These are phyloP conservation scores for Rhodamnia rubescens DNA, from an alignment of 345 rosid genomes.

Conservation along the genomic window DNA sequence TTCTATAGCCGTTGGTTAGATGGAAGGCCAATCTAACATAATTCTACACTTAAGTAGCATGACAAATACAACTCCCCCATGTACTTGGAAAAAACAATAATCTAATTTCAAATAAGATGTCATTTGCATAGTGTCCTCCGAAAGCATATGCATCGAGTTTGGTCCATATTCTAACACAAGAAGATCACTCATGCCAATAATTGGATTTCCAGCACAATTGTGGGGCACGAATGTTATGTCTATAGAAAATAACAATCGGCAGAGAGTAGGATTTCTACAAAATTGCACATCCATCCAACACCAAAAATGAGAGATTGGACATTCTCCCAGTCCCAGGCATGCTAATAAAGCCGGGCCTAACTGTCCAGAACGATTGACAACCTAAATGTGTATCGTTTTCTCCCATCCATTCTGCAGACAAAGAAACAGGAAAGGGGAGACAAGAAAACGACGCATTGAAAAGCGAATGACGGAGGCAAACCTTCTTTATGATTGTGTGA, in stretches of 20 bases:
- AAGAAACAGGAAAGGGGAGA: conserved; percentile 2
- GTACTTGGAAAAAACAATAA: background rate
- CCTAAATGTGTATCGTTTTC: conserved; percentile 5
- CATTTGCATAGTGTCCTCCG: background rate
- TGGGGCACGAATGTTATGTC: background rate
- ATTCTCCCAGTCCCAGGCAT: conserved; percentile 31
- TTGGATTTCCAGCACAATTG: background rate
- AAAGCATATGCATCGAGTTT: background rate
- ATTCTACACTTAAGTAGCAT: background rate
- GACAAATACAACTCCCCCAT: background rate
- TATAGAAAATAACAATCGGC: background rate
- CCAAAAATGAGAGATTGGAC: conserved; percentile 17
- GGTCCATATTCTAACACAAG: background rate
- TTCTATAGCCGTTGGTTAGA: background rate
- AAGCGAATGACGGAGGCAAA: background rate
- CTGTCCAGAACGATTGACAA: conserved; percentile 28
- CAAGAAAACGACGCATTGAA: background rate
- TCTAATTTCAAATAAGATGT: background rate
- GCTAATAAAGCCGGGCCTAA: conserved; percentile 47
- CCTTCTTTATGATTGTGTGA: conserved; percentile 6
- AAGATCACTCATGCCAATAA: background rate
- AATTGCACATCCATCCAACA: background rate
- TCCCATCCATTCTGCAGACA: conserved; percentile 3
- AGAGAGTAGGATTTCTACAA: background rate
- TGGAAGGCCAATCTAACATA: background rate